These are phyloP conservation scores for Myxozyma sirexii DNA, from an alignment of 805 yeast species.

Conservation along the genomic window DNA sequence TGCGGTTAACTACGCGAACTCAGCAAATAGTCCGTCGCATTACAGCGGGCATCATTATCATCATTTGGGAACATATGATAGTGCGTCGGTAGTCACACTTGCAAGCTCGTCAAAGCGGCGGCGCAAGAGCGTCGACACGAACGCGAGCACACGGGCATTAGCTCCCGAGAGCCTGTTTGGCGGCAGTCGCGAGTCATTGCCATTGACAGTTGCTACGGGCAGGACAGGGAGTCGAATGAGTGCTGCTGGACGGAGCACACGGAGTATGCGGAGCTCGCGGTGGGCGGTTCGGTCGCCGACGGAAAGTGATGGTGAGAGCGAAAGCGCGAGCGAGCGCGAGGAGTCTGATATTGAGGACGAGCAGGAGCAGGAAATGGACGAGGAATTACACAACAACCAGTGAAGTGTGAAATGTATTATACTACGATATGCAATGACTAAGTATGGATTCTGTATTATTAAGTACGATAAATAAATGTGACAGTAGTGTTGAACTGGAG, in stretches of 20 bases:
- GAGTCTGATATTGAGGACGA: constrained; percentile 13
- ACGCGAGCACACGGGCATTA: constrained; percentile 34
- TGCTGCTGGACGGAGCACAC: background rate
- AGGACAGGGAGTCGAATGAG: constrained; percentile 5
- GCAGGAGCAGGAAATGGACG: constrained; percentile 1
- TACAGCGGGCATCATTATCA: background rate
- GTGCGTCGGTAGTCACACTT: constrained; percentile 31
- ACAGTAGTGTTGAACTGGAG: background rate
- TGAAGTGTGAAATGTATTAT: background rate
- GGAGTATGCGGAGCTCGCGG: constrained; percentile 18
- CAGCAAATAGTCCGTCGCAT: background rate
- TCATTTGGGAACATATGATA: constrained; percentile 15
- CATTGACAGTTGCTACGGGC: constrained; percentile 27
- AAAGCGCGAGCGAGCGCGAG: constrained; percentile 1
- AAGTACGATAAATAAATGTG: background rate
- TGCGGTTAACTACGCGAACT: background rate
- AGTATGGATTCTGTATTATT: background rate
- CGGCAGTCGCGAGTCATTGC: constrained; percentile 32
- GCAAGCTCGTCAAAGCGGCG: constrained; percentile 34
- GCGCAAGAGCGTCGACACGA: constrained; percentile 32
- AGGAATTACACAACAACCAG: background rate
- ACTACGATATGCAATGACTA: background rate
- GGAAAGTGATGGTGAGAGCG: constrained; percentile 4
- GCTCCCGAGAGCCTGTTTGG: constrained; percentile 34
- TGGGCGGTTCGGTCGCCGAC: constrained; percentile 9